These are phyloP conservation scores for Termitomyces sp. DNA, from an alignment of 768 basidiomycete genomes.

Conservation along the genomic window DNA sequence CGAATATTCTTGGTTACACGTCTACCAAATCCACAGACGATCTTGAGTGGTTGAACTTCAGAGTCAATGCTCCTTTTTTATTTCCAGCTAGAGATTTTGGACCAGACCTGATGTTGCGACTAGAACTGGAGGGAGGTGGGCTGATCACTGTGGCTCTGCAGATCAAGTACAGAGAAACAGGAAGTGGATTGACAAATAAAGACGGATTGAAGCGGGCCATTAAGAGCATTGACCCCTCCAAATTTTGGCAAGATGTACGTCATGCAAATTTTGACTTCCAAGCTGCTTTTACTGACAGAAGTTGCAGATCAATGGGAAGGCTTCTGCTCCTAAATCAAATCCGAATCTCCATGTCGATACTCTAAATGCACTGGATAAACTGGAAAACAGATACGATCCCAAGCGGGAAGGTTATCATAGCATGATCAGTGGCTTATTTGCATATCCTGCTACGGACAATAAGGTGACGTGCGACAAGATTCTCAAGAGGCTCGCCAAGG, in stretches of 20 bases:
- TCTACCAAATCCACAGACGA: too few relatives aligned
- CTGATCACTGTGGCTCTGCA: slow-evolving; percentile 2
- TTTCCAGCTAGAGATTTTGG: not conserved
- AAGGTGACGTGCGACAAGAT: not conserved
- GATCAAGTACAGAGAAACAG: not conserved
- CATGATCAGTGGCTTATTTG: not conserved
- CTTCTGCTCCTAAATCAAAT: not conserved
- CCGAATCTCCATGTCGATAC: not conserved
- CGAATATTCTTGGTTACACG: too few relatives aligned
- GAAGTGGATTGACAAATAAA: not conserved
- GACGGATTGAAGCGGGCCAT: not conserved
- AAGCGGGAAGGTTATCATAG: not conserved
- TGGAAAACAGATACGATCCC: not conserved
- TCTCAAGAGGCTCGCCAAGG: not conserved
- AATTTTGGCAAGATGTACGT: not conserved
- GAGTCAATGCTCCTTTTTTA: too few relatives aligned
- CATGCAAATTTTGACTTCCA: not conserved
- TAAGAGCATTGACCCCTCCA: not conserved
- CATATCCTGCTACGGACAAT: not conserved
- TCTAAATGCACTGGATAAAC: not conserved
- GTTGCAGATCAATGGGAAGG: not conserved
- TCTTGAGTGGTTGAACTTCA: too few relatives aligned
- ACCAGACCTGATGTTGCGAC: not conserved
- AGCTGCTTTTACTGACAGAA: not conserved
- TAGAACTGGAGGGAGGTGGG: not conserved